Base-by-base conservation (phyloP, 192 early-diverging fungal species). In the Coemansia biformis region DNA sequence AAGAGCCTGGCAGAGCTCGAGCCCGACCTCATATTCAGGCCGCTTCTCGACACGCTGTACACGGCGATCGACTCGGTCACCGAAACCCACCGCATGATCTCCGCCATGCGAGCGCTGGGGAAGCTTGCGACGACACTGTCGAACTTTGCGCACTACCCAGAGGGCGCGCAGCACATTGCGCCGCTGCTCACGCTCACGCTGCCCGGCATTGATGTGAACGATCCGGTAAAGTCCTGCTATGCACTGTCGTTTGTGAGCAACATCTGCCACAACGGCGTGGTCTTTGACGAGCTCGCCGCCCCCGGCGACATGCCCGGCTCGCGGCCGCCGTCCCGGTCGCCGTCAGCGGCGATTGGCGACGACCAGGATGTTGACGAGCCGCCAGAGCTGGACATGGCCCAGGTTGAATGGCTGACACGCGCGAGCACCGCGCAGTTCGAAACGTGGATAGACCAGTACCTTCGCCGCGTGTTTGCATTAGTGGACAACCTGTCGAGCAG, bases 171-270 rank as follows among this genome's bases (percentile, higher is more conserved):
- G 53, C 86, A 94, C 58, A 46, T 98, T 1, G 57, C 82, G 0
- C 80, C 84, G 11, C 65, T 98, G 46, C 68, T 98, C 30, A 79
- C 84, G 30, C 76, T 93, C 2, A 80, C 80, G 4, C 80, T 93
- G 11, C 92, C 92, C 0, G 94, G 92, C 19, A 88, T 98, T 23
- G 93, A 98, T 54, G 72, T 92, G 57, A 98, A 98, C 63, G 94
- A 98, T 46, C 82, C 87, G 1, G 77, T 63, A 26, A 98, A 96
- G 62, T 83, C 92, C 4, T 65, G 46, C 57, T 68, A 60, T 51
- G 48, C 72, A 15, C 44, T 74, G 48, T 48, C 59, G 48, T 74
- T 74, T 56, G 39, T 74, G 9, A 44, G 52, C 47, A 61, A 63
- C 32, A 38, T 74, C 8, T 74, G 71, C 42, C 34, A 58, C 15